phyloP scores from a whole-genome alignment of 306 rosid species.

The Quercus alba region DNA sequence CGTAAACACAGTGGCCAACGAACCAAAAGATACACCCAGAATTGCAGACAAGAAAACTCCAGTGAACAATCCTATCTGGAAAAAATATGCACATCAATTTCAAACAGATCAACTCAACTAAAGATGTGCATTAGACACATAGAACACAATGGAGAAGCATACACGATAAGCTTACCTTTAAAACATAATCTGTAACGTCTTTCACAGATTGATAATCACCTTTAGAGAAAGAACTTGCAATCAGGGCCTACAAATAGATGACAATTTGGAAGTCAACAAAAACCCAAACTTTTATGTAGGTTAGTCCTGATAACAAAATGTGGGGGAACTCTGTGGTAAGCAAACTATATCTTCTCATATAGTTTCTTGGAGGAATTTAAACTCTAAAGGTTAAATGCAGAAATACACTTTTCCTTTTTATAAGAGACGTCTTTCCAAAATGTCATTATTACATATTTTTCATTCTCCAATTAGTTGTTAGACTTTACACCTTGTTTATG shows the following conservation, averaged over 20 bases:
- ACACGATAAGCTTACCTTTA: slow-evolving; percentile 44
- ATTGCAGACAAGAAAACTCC: slow-evolving; percentile 67
- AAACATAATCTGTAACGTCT: slow-evolving; percentile 56
- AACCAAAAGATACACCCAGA: slow-evolving; percentile 75
- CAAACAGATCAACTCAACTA: slow-evolving; percentile 14
- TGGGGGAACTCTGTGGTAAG: not conserved
- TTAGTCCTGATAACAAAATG: slow-evolving; percentile 4
- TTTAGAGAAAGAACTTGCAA: slow-evolving; percentile 84
- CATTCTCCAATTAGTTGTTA: not conserved
- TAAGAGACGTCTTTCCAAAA: not conserved
- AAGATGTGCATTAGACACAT: slow-evolving; percentile 9
- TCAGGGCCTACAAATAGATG: slow-evolving; percentile 59
- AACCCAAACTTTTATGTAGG: not conserved
- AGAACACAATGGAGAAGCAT: slow-evolving; percentile 15
- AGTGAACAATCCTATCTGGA: slow-evolving; percentile 73
- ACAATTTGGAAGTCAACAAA: slow-evolving; percentile 17
- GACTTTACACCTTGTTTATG: not conserved
- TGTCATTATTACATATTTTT: not conserved
- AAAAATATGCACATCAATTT: slow-evolving; percentile 25
- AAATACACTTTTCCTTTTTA: not conserved
- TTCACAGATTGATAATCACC: slow-evolving; percentile 70
- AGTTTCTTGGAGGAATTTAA: not conserved
- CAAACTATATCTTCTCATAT: not conserved
- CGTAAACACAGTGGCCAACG: slow-evolving; percentile 77
- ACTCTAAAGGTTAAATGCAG: not conserved